A percentile compares a stretch with the other conserved stretches of the same genome.
These are phyloP conservation scores for Phytopythium chamaehyphon DNA, from an alignment of 352 stramenopile species.

Conservation along the genomic window DNA sequence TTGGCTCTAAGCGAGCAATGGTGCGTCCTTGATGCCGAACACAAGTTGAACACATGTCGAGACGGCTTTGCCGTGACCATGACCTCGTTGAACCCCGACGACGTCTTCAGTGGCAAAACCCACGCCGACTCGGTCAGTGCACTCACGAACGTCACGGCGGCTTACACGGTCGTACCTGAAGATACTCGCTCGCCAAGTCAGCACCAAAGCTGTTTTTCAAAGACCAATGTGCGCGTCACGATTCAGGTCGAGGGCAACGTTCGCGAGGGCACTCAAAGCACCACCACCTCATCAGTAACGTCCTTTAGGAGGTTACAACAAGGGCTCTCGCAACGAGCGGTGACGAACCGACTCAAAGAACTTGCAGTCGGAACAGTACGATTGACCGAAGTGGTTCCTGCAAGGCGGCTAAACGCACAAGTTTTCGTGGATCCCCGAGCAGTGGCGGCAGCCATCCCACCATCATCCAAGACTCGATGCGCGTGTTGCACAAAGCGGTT, in stretches of 20 bases:
- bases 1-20: constrained; percentile 37
- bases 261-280: too few species aligned
- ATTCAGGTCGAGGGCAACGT: not conserved
- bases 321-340: not conserved
- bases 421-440: not conserved
- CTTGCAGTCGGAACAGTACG: not conserved
- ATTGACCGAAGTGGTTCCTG: constrained; percentile 12
- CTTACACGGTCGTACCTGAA: constrained; percentile 26
- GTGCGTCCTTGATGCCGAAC: constrained; percentile 23
- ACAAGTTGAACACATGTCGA: not conserved
- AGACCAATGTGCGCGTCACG: not conserved
- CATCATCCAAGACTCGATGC: not conserved
- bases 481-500: constrained; percentile 27
- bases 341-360: not conserved
- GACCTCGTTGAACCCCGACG: constrained; percentile 35
- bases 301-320: not conserved
- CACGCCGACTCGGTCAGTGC: constrained; percentile 13
- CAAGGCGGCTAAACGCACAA: constrained; percentile 28
- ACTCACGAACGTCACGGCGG: constrained; percentile 3
- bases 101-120: constrained; percentile 44
- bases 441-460: not conserved
- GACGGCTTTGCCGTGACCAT: constrained; percentile 26
- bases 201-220: too few species aligned
- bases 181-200: too few species aligned
- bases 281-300: too few species aligned